A percentile compares a stretch with the other conserved stretches of the same genome.
Conservation (phyloP, 164 flowering plant species). For the Magnolia officinalis region DNA sequence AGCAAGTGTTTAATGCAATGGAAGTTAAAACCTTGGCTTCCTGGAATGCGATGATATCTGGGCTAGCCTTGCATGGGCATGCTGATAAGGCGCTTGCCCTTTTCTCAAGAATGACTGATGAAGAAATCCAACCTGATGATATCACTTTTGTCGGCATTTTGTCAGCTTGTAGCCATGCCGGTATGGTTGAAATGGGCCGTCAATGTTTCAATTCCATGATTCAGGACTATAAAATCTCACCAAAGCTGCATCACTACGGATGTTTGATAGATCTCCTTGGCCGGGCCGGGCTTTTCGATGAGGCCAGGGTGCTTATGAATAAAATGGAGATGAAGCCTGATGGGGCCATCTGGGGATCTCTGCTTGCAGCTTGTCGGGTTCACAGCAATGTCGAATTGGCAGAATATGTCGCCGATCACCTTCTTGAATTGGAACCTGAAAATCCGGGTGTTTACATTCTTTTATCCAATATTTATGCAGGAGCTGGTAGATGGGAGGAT, state of each 20-base stretch:
- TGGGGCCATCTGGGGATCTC: conserved; percentile 65
- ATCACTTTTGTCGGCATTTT: conserved; percentile 61
- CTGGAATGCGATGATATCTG: conserved; percentile 76
- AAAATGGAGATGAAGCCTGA: conserved; percentile 54
- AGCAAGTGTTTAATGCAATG: conserved; percentile 44
- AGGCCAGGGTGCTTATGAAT: conserved; percentile 43
- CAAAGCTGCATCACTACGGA: conserved; percentile 59
- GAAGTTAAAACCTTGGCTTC: conserved; percentile 39
- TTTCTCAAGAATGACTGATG: conserved; percentile 42
- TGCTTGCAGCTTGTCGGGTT: conserved; percentile 53
- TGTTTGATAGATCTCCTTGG: conserved; percentile 64
- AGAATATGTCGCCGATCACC: conserved; percentile 36
- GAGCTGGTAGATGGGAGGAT: conserved; percentile 58
- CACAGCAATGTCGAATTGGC: conserved; percentile 44
- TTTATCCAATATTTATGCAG: conserved; percentile 57
- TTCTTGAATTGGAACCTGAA: conserved; percentile 52
- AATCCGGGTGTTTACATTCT: conserved; percentile 53
- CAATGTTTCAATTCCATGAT: conserved; percentile 43
- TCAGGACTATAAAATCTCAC: conserved; percentile 35
- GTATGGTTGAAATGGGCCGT: conserved; percentile 48
- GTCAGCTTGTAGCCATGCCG: conserved; percentile 67
- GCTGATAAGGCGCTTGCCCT: conserved; percentile 40
- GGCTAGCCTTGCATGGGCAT: conserved; percentile 59
- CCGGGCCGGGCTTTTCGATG: conserved; percentile 56
- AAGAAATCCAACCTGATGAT: conserved; percentile 55